phyloP scores from a whole-genome alignment of 2,329 filamentous ascomycete genomes.

The Akanthomyces muscarius region DNA sequence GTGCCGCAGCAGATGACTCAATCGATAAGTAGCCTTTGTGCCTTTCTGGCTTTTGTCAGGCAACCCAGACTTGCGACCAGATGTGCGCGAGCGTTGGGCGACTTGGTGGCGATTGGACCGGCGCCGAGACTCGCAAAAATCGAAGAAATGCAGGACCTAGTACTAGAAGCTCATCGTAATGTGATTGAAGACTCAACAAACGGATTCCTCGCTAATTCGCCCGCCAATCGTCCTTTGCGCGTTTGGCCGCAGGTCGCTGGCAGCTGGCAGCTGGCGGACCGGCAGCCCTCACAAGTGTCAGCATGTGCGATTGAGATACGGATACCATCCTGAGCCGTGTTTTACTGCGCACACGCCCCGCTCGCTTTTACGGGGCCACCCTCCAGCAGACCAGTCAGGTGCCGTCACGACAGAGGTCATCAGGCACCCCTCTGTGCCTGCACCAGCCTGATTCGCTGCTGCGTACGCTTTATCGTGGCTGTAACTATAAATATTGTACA shows the following conservation, averaged over 20 bases:
- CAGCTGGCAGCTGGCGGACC: neutral
- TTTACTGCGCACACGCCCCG: slow-evolving; percentile 10
- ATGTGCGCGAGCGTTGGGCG: neutral
- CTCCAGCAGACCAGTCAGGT: slow-evolving; percentile 25
- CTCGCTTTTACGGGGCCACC: slow-evolving; percentile 7
- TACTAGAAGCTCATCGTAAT: accelerated
- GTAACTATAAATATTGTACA: neutral
- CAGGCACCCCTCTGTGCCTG: slow-evolving; percentile 1
- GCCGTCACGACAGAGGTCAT: slow-evolving; percentile 17
- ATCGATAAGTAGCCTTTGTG: slow-evolving; percentile 10
- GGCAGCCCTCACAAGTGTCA: neutral
- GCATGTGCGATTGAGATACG: neutral
- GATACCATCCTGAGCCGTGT: neutral
- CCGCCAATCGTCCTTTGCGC: neutral
- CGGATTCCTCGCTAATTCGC: neutral
- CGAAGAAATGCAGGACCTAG: neutral
- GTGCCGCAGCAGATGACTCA: slow-evolving; percentile 12
- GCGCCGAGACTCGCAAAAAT: neutral
- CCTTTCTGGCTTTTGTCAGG: neutral
- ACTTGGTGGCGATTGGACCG: neutral
- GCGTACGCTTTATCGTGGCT: neutral
- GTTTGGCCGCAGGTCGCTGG: neutral
- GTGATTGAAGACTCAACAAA: neutral
- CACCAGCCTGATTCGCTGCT: slow-evolving; percentile 3
- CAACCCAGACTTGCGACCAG: neutral